A percentile compares a stretch with the other conserved stretches of the same genome.
Evolutionary conservation across 2,329 filamentous ascomycete genomes (phyloP).

Genomic region (Thielaviopsis ethacetica): DNA sequence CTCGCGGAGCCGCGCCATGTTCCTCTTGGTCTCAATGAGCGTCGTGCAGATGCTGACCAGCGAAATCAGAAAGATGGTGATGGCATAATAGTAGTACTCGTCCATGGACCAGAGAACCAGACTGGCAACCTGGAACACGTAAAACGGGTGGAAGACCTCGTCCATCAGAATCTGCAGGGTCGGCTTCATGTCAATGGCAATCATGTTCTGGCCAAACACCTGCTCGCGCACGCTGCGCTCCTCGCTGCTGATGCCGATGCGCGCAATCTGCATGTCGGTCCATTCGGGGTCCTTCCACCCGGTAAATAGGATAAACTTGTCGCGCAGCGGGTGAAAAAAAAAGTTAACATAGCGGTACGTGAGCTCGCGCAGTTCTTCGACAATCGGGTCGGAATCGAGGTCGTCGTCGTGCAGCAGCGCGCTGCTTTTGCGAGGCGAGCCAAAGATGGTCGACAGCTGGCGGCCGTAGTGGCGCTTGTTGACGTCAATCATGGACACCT

Average conservation of each 20-base stretch:
- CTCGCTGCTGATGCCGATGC: constrained; percentile 70
- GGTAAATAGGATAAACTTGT: constrained; percentile 72
- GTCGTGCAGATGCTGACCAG: constrained; percentile 82
- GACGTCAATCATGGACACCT: constrained; percentile 65
- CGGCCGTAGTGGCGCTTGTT: constrained; percentile 35
- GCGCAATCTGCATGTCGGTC: constrained; percentile 60
- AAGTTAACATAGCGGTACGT: constrained; percentile 93
- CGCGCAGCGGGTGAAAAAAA: constrained; percentile 74
- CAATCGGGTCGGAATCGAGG: constrained; percentile 59
- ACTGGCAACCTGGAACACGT: constrained; percentile 94
- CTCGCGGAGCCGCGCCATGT: constrained; percentile 77
- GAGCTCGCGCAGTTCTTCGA: constrained; percentile 58
- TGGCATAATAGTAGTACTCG: constrained; percentile 93
- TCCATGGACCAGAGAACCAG: constrained; percentile 88
- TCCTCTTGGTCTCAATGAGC: constrained; percentile 74
- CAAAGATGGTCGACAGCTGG: constrained; percentile 48
- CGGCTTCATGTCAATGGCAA: constrained; percentile 86
- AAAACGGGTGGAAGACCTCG: constrained; percentile 63
- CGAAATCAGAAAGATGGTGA: constrained; percentile 89
- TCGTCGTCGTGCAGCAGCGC: constrained; percentile 40
- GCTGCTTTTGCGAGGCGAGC: constrained; percentile 43
- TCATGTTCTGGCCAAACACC: constrained; percentile 79
- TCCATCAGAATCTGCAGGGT: constrained; percentile 70
- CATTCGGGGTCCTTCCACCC: constrained; percentile 91
- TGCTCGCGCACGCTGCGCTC: constrained; percentile 69